Conservation (phyloP, 2,329 filamentous ascomycete species). For the Hypoxylon sp. region DNA sequence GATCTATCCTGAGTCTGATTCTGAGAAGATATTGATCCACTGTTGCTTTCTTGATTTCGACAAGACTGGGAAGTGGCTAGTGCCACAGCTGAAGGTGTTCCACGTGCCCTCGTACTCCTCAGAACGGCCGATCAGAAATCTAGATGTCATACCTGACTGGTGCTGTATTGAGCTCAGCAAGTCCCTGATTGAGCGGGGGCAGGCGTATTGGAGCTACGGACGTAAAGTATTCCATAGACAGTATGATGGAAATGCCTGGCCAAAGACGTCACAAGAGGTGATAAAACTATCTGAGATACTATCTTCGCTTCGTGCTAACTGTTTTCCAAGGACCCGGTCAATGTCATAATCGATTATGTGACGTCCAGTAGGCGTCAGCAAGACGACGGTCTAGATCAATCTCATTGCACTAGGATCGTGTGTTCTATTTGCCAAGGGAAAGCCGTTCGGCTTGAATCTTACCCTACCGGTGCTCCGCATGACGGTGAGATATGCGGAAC, state of each 20-base stretch:
- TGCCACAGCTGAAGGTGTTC: conserved; percentile 33
- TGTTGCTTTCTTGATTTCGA: conserved; percentile 43
- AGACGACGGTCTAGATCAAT: neutral
- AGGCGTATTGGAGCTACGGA: conserved; percentile 1
- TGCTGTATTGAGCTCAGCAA: neutral
- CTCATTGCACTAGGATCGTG: neutral
- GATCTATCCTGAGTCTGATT: conserved; percentile 1
- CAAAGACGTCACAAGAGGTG: conserved; percentile 10
- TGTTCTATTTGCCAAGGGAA: conserved; percentile 36
- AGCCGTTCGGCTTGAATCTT: conserved; percentile 26
- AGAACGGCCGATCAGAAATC: conserved; percentile 25
- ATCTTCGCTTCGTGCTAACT: conserved; percentile 9
- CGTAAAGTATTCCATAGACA: neutral
- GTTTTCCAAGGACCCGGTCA: conserved; percentile 22
- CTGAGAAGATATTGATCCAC: conserved; percentile 24
- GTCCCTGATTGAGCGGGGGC: conserved; percentile 2
- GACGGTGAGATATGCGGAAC: conserved; percentile 27
- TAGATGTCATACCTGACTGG: conserved; percentile 38
- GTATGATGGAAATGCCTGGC: conserved; percentile 15
- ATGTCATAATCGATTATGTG: conserved; percentile 41
- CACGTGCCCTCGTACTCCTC: conserved; percentile 33
- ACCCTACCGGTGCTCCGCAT: conserved; percentile 21
- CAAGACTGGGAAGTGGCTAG: conserved; percentile 30
- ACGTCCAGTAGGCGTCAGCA: conserved; percentile 35
- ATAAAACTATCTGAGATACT: neutral